Conservation (phyloP, 495 filamentous ascomycete genomes). For the Hypomontagnella monticulosa region DNA sequence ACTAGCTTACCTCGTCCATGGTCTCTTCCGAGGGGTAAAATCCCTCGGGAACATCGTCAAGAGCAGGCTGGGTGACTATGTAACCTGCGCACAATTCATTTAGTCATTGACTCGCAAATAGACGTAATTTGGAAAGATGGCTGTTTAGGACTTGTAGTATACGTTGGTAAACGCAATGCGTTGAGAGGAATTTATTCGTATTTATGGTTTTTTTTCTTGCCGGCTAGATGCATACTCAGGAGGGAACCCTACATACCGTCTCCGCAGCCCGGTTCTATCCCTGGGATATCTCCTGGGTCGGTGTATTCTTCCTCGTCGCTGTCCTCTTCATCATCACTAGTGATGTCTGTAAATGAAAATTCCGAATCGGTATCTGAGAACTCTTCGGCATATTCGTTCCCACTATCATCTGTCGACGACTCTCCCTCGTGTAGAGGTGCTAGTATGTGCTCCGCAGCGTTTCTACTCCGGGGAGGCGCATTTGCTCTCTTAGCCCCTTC, state of each 20-base stretch:
- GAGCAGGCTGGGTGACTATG: conserved; percentile 85
- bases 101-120: conserved; percentile 15
- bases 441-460: conserved; percentile 28
- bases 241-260: conserved; percentile 56
- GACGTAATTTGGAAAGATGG: background rate
- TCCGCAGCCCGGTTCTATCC: conserved; percentile 77
- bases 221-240: conserved; percentile 13
- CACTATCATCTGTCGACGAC: conserved; percentile 51
- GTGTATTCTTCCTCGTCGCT: conserved; percentile 52
- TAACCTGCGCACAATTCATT: conserved; percentile 47
- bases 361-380: conserved; percentile 68
- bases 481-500: conserved; percentile 43
- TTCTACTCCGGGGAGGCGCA: conserved; percentile 48
- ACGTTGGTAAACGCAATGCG: no score
- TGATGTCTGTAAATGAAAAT: conserved; percentile 55
- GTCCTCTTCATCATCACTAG: conserved; percentile 56
- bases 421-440: conserved; percentile 40
- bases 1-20: conserved; percentile 50
- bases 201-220: conserved; percentile 5
- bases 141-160: background rate
- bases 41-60: conserved; percentile 83
- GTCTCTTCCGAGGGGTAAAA: conserved; percentile 71
- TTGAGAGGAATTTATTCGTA: conserved; percentile 1
- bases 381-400: conserved; percentile 56
- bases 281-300: conserved; percentile 85